phyloP scores from a whole-genome alignment of 257 asterid species.

The Solanum tacnaense region DNA sequence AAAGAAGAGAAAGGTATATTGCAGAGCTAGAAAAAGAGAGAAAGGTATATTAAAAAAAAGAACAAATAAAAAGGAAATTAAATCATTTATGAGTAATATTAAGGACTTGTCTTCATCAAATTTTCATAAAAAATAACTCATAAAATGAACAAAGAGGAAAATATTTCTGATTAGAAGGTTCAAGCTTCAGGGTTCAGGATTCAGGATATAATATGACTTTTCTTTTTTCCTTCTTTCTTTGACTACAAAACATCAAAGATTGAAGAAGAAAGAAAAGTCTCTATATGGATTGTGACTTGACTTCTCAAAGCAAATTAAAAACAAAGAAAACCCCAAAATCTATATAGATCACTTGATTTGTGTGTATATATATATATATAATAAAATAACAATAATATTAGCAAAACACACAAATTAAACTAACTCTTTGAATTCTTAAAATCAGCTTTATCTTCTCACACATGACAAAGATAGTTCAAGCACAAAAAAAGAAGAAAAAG shows the following conservation, averaged over 20 bases:
- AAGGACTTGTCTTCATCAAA: slow-evolving; percentile 43
- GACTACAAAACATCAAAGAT: slow-evolving; percentile 35
- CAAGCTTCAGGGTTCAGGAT: not conserved
- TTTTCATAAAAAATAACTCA: not conserved
- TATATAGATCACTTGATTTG: not conserved
- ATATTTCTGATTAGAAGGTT: slow-evolving; percentile 4
- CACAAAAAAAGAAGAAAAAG: not conserved
- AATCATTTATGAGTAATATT: not conserved
- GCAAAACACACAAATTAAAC: not conserved
- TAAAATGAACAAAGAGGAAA: not conserved
- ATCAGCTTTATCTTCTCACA: not conserved
- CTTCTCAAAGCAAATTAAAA: slow-evolving; percentile 12
- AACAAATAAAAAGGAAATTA: not conserved
- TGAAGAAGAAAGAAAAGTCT: slow-evolving; percentile 25
- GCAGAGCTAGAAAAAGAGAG: not conserved
- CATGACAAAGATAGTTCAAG: not conserved
- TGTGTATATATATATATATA: not conserved
- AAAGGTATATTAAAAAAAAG: not conserved
- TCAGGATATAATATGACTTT: slow-evolving; percentile 28
- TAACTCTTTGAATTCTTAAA: not conserved
- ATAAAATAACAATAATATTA: not conserved
- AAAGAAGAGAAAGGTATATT: not conserved
- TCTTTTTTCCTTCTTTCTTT: not conserved
- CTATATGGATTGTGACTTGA: slow-evolving; percentile 59
- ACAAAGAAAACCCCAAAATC: slow-evolving; percentile 2